These are phyloP conservation scores for Panicum hallii DNA, from an alignment of 202 grass and related monocot genomes.

Conservation along the genomic window DNA sequence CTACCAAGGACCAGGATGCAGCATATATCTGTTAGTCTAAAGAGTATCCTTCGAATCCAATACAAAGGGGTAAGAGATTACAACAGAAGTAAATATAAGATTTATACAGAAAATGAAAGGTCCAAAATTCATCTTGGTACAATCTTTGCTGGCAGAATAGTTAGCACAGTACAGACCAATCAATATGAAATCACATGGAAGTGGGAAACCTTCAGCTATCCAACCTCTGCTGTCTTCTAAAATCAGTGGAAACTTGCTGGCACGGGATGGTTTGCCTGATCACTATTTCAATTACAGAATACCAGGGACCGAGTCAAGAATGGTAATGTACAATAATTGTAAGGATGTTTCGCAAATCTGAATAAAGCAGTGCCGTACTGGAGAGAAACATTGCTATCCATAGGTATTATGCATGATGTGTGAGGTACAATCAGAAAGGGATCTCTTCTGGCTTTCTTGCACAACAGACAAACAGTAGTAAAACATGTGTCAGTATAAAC, in stretches of 20 bases:
- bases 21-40: neutral
- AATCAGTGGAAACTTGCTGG: conserved; percentile 41
- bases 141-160: conserved; percentile 45
- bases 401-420: conserved; percentile 29
- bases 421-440: conserved; percentile 22
- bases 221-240: conserved; percentile 14
- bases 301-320: conserved; percentile 8
- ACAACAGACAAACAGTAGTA: conserved; percentile 46
- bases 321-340: neutral
- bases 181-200: conserved; percentile 46
- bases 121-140: conserved; percentile 36
- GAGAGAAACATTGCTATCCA: conserved; percentile 35
- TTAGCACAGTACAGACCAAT: conserved; percentile 32
- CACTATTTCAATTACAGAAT: conserved; percentile 21
- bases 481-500: conserved; percentile 40
- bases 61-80: neutral
- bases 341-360: conserved; percentile 15
- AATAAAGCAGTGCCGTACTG: conserved; percentile 23
- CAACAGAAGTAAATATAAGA: conserved; percentile 16
- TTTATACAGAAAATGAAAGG: conserved; percentile 11
- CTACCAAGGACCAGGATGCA: conserved; percentile 15
- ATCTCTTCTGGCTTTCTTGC: conserved; percentile 45
- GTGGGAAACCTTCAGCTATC: conserved; percentile 33
- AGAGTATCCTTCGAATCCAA: neutral
- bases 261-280: conserved; percentile 28